phyloP scores from a whole-genome alignment of 441 rosid species.

The Viola pubescens region DNA sequence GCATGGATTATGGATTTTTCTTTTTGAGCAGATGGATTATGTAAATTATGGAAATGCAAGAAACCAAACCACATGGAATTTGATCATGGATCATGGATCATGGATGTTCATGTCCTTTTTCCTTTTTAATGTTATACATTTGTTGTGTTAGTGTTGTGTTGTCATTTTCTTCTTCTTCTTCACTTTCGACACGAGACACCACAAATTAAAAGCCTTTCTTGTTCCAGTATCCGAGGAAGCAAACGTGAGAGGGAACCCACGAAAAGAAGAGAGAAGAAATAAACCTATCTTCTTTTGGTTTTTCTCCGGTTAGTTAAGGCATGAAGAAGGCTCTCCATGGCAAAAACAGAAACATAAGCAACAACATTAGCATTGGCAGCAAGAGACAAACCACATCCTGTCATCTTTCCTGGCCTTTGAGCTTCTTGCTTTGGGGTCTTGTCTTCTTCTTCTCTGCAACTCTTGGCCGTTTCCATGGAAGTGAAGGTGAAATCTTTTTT shows the following conservation, averaged over 20 bases:
- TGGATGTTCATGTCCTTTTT: too few species aligned
- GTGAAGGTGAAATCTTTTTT: slow-evolving; percentile 33
- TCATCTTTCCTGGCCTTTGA: slow-evolving; percentile 51
- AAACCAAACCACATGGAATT: too few species aligned
- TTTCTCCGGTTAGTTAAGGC: slow-evolving; percentile 16
- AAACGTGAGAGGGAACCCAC: neutral
- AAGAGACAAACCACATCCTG: slow-evolving; percentile 20
- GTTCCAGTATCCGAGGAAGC: slow-evolving; percentile 6
- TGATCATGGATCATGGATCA: too few species aligned
- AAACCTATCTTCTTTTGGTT: neutral
- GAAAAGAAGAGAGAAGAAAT: neutral
- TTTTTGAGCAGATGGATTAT: too few species aligned
- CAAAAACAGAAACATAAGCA: slow-evolving; percentile 10
- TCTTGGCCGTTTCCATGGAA: slow-evolving; percentile 52
- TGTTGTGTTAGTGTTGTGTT: too few species aligned
- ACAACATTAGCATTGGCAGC: slow-evolving; percentile 7
- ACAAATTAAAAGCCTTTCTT: neutral
- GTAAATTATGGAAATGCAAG: too few species aligned
- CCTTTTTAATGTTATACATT: too few species aligned
- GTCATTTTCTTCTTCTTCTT: too few species aligned
- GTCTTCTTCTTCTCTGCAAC: slow-evolving; percentile 47
- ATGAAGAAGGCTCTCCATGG: slow-evolving; percentile 34
- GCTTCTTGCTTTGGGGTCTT: slow-evolving; percentile 53
- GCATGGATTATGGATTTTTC: too few species aligned
- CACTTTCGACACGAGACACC: neutral